Evolutionary conservation across 2,329 filamentous ascomycete species (phyloP).

Genomic region (Penicillium concentricum): DNA sequence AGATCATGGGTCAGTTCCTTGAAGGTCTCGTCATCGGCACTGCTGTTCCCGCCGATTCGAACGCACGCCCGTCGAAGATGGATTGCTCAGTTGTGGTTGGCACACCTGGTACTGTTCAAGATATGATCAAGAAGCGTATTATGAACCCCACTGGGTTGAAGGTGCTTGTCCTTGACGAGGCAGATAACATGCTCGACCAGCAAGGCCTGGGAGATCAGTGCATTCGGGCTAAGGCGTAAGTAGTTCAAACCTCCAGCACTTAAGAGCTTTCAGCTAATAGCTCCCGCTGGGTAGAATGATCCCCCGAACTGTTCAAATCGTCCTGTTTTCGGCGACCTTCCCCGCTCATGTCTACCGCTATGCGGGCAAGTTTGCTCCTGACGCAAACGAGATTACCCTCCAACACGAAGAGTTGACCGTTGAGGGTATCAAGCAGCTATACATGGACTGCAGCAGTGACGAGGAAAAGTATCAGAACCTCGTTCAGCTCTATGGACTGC

Average conservation of each 20-base stretch:
- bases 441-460: slow-evolving; percentile 84
- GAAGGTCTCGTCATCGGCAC: slow-evolving; percentile 72
- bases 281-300: slow-evolving; percentile 58
- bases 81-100: slow-evolving; percentile 81
- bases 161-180: slow-evolving; percentile 90
- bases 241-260: slow-evolving; percentile 10
- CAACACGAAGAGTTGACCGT: slow-evolving; percentile 91
- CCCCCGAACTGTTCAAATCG: slow-evolving; percentile 73
- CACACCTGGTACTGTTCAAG: slow-evolving; percentile 89
- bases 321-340: slow-evolving; percentile 94
- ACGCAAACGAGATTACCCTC: slow-evolving; percentile 82
- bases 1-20: slow-evolving; percentile 80
- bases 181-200: slow-evolving; percentile 97
- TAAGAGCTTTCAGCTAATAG: slow-evolving; percentile 32
- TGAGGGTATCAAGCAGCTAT: slow-evolving; percentile 96
- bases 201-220: slow-evolving; percentile 96
- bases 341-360: slow-evolving; percentile 82
- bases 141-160: slow-evolving; percentile 71
- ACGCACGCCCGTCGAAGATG: slow-evolving; percentile 67
- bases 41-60: slow-evolving; percentile 73
- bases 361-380: slow-evolving; percentile 78
- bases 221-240: slow-evolving; percentile 79
- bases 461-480: slow-evolving; percentile 83
- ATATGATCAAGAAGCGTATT: slow-evolving; percentile 74
- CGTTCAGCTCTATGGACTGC: slow-evolving; percentile 89